These are phyloP conservation scores for Aspergillus clavatus DNA, from an alignment of 2,329 filamentous ascomycete genomes.

Conservation along the genomic window DNA sequence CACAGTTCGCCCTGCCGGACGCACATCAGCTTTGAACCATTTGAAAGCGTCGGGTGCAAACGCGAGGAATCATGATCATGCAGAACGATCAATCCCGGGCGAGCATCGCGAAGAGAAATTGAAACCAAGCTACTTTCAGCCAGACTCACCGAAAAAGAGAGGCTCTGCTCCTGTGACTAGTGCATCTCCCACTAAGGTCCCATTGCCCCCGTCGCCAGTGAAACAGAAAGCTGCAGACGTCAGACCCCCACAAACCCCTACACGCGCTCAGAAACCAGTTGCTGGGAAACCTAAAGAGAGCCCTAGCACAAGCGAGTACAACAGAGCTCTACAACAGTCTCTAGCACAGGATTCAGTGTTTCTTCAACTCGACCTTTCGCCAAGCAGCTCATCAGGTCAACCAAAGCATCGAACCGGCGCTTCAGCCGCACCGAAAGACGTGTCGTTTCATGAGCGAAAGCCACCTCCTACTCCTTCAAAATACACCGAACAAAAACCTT, in stretches of 20 bases:
- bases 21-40: conserved; percentile 59
- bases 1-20: conserved; percentile 78
- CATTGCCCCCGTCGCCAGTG: conserved; percentile 57
- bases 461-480: conserved; percentile 18
- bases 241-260: conserved; percentile 44
- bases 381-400: conserved; percentile 14
- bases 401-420: conserved; percentile 10
- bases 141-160: conserved; percentile 54
- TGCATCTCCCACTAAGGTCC: conserved; percentile 55
- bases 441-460: conserved; percentile 27
- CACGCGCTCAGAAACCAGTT: conserved; percentile 42
- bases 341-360: conserved; percentile 40
- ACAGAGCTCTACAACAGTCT: conserved; percentile 39
- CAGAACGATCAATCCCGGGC: conserved; percentile 30
- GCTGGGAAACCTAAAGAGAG: conserved; percentile 30
- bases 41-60: conserved; percentile 82
- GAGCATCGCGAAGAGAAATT: conserved; percentile 23
- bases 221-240: conserved; percentile 49
- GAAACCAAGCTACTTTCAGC: conserved; percentile 46
- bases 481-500: conserved; percentile 9
- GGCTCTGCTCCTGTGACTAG: conserved; percentile 28
- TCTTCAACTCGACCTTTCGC: conserved; percentile 33
- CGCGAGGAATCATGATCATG: conserved; percentile 53
- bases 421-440: conserved; percentile 19
- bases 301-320: conserved; percentile 37